Evolutionary conservation across 345 rosid genomes (phyloP).

Genomic region (Eucalyptus shirleyi): DNA sequence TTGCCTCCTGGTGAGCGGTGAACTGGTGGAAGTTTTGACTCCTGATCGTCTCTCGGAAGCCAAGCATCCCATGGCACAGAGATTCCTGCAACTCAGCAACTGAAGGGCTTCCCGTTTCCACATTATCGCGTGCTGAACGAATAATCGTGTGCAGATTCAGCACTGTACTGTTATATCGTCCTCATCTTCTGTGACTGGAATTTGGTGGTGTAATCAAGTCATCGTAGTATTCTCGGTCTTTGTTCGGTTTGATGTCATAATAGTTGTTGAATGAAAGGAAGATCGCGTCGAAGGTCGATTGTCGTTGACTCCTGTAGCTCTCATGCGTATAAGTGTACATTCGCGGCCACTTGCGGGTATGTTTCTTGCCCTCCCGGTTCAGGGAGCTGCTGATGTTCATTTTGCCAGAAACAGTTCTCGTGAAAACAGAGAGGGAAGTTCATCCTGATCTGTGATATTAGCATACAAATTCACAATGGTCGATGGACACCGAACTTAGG

Average conservation of each 20-base stretch:
- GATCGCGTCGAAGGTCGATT: background rate
- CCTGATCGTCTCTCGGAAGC: conserved; percentile 61
- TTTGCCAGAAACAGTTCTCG: background rate
- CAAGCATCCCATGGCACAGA: conserved; percentile 66
- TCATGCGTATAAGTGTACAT: background rate
- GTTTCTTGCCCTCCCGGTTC: background rate
- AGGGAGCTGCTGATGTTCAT: background rate
- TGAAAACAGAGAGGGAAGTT: background rate
- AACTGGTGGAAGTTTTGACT: conserved; percentile 63
- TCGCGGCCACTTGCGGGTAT: background rate
- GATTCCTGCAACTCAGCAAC: conserved; percentile 54
- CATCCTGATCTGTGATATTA: background rate
- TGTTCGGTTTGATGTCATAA: background rate
- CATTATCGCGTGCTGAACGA: background rate
- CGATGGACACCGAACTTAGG: background rate
- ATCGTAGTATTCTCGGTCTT: background rate
- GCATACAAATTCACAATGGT: background rate
- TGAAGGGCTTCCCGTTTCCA: background rate
- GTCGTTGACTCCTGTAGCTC: background rate
- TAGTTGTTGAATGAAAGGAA: background rate
- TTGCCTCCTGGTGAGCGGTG: conserved; percentile 68
- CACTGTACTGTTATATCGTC: background rate
- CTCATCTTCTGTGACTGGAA: background rate
- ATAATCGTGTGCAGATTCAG: background rate
- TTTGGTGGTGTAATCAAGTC: background rate